phyloP scores from a whole-genome alignment of 495 filamentous ascomycete genomes.

The Letharia columbiana region DNA sequence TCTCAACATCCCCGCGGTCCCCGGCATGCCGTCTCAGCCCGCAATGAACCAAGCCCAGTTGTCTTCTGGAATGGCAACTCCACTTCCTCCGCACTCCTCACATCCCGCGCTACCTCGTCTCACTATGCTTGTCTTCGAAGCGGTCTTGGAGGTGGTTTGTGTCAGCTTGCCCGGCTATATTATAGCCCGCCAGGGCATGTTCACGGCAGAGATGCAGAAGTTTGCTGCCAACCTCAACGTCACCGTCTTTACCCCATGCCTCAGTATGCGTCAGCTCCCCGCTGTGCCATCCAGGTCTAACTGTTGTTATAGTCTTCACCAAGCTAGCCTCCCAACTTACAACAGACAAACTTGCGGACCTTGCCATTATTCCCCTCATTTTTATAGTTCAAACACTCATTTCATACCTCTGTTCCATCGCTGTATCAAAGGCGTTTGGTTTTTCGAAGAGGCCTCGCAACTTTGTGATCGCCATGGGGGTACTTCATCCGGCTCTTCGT shows the following conservation, averaged over 20 bases:
- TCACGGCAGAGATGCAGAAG: conserved; percentile 90
- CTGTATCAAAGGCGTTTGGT: conserved; percentile 62
- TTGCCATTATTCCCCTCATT: conserved; percentile 89
- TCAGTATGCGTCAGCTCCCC: conserved; percentile 55
- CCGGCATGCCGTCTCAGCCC: conserved; percentile 5
- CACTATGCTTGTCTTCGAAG: conserved; percentile 84
- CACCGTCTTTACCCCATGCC: conserved; percentile 86
- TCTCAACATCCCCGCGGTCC: not conserved
- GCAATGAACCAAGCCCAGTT: conserved; percentile 7
- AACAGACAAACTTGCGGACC: conserved; percentile 76
- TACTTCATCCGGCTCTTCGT: conserved; percentile 31
- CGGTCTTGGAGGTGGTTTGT: conserved; percentile 91
- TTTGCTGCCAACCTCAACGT: conserved; percentile 94
- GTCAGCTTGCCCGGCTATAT: conserved; percentile 95
- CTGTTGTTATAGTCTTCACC: conserved; percentile 67
- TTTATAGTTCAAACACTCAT: conserved; percentile 79
- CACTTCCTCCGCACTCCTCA: conserved; percentile 35
- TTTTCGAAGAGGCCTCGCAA: conserved; percentile 80
- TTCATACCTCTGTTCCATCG: conserved; percentile 65
- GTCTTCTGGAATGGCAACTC: conserved; percentile 9
- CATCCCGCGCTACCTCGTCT: conserved; percentile 67
- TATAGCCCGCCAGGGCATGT: conserved; percentile 78
- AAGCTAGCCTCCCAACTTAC: conserved; percentile 95
- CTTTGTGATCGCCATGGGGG: conserved; percentile 94
- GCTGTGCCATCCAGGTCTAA: not conserved